phyloP scores from a whole-genome alignment of 1,284 basidiomycete genomes.

The Ganoderma multipileum region DNA sequence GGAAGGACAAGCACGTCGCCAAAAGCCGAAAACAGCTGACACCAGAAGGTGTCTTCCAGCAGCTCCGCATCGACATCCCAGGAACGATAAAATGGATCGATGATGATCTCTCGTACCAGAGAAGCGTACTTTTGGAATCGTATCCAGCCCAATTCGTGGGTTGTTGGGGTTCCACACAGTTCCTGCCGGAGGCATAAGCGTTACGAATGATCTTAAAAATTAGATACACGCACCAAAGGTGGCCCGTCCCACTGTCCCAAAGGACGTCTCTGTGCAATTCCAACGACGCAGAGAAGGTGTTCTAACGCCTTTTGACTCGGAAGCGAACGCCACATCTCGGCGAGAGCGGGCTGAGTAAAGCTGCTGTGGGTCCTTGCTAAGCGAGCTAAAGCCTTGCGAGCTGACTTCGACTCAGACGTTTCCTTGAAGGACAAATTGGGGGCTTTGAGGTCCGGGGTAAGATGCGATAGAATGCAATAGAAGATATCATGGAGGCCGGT shows the following conservation, averaged over 20 bases:
- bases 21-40: neutral
- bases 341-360: neutral
- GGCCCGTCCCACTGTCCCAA: neutral
- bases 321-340: neutral
- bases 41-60: neutral
- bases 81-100: neutral
- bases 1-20: neutral
- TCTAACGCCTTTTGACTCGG: neutral
- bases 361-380: neutral
- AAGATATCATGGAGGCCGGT: neutral
- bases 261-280: neutral
- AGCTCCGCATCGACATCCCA: neutral
- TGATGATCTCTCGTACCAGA: neutral
- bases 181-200: neutral
- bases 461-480: neutral
- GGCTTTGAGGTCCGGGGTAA: neutral
- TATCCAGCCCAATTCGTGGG: neutral
- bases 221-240: neutral
- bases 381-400: neutral
- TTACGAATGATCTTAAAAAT: too few relatives aligned
- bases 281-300: neutral
- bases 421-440: neutral
- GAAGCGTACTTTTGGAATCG: neutral
- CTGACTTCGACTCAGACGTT: neutral
- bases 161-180: neutral